Conservation (phyloP, 495 filamentous ascomycete species). For the Penicillium paradoxum region DNA sequence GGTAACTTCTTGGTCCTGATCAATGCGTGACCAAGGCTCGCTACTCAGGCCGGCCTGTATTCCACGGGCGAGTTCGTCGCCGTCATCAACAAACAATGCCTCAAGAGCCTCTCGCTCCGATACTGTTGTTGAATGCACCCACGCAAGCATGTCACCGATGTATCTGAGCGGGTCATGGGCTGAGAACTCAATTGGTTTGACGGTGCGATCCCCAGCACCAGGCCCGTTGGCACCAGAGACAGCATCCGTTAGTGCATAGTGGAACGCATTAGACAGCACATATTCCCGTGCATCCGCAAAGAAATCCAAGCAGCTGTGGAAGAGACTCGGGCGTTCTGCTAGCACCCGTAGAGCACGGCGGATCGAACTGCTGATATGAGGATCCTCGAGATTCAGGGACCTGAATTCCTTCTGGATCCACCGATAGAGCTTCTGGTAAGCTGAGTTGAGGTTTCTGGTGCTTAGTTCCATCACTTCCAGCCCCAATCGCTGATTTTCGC, state of each 20-base stretch:
- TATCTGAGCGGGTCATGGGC: slow-evolving; percentile 92
- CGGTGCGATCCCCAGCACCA: slow-evolving; percentile 38
- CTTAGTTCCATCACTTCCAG: slow-evolving; percentile 88
- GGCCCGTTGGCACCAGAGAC: slow-evolving; percentile 30
- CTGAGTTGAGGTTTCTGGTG: slow-evolving; percentile 77
- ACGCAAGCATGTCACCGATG: slow-evolving; percentile 95
- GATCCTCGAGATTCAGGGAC: slow-evolving; percentile 86
- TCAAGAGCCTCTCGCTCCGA: slow-evolving; percentile 92
- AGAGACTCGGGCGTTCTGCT: slow-evolving; percentile 82
- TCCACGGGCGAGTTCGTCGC: slow-evolving; percentile 81
- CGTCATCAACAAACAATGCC: slow-evolving; percentile 82
- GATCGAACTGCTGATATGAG: slow-evolving; percentile 83
- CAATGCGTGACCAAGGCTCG: slow-evolving; percentile 71
- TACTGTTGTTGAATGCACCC: slow-evolving; percentile 89
- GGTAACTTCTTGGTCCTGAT: slow-evolving; percentile 53
- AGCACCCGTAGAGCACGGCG: slow-evolving; percentile 80
- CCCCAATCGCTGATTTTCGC: slow-evolving; percentile 81
- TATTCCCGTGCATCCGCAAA: slow-evolving; percentile 89
- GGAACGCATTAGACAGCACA: slow-evolving; percentile 84
- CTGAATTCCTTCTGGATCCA: slow-evolving; percentile 96
- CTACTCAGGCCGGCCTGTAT: slow-evolving; percentile 81
- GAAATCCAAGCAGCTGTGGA: slow-evolving; percentile 90
- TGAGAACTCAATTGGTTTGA: slow-evolving; percentile 90
- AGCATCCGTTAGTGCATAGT: slow-evolving; percentile 79
- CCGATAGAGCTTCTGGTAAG: slow-evolving; percentile 89